Conservation (phyloP, 306 rosid species). For the Carpinus viminea region DNA sequence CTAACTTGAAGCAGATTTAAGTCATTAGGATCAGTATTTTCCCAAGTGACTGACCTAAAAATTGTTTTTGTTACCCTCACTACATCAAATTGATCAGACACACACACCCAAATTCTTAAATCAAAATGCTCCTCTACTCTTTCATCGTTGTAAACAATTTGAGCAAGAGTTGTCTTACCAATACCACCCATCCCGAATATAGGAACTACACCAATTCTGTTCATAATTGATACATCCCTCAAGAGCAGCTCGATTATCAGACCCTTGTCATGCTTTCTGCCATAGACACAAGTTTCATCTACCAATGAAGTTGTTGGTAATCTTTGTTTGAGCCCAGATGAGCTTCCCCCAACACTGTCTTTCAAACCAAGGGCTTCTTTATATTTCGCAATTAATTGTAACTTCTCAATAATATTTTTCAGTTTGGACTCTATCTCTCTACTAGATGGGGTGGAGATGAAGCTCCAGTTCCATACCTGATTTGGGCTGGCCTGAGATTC, state of each 20-base stretch:
- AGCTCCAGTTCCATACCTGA: slow-evolving; percentile 43
- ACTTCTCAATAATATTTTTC: slow-evolving; percentile 33
- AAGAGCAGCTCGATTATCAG: slow-evolving; percentile 26
- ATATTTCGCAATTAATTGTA: slow-evolving; percentile 40
- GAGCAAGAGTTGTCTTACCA: slow-evolving; percentile 53
- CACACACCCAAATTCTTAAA: slow-evolving; percentile 30
- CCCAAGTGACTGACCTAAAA: slow-evolving; percentile 25
- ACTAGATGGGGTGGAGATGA: slow-evolving; percentile 33
- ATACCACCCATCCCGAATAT: slow-evolving; percentile 48
- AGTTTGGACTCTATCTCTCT: slow-evolving; percentile 35
- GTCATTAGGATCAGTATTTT: slow-evolving; percentile 35
- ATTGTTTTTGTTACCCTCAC: slow-evolving; percentile 43
- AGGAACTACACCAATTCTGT: slow-evolving; percentile 17
- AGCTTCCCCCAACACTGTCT: slow-evolving; percentile 31
- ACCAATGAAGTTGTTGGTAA: slow-evolving; percentile 51
- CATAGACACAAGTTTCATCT: slow-evolving; percentile 42
- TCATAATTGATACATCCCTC: slow-evolving; percentile 7
- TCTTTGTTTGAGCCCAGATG: slow-evolving; percentile 9
- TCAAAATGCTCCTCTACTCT: slow-evolving; percentile 24
- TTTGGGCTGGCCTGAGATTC: slow-evolving; percentile 16
- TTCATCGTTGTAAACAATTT: slow-evolving; percentile 32
- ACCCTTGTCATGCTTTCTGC: slow-evolving; percentile 40
- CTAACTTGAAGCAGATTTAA: slow-evolving; percentile 52
- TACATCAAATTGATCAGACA: slow-evolving; percentile 38
- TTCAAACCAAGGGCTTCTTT: slow-evolving; percentile 46